phyloP scores from a whole-genome alignment of 257 asterid genomes.

The Scutellaria galericulata region DNA sequence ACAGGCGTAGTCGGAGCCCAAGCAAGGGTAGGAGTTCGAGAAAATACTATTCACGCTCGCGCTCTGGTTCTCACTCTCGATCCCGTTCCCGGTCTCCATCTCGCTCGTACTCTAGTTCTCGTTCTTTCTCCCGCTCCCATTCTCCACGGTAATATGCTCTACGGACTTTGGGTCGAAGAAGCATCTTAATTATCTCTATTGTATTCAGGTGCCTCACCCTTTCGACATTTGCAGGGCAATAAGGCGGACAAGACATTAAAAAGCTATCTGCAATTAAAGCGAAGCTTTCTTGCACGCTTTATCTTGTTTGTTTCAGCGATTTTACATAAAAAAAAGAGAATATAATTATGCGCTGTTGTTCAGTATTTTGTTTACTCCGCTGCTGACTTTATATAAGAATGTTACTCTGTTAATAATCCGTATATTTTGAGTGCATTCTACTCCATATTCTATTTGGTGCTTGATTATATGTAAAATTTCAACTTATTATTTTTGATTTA shows the following conservation, averaged over 20 bases:
- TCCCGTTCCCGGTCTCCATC: constrained; percentile 52
- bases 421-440: too few relatives aligned
- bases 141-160: constrained; percentile 65
- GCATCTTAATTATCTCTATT: neutral
- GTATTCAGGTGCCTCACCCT: constrained; percentile 17
- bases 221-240: constrained; percentile 50
- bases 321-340: neutral
- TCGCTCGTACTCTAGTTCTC: constrained; percentile 55
- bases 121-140: constrained; percentile 58
- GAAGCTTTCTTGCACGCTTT: constrained; percentile 12
- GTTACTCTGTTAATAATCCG: neutral
- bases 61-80: constrained; percentile 33
- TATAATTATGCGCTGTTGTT: neutral
- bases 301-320: constrained; percentile 15
- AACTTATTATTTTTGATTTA: too few relatives aligned
- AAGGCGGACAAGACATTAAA: constrained; percentile 68
- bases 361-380: neutral
- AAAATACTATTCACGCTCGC: constrained; percentile 53
- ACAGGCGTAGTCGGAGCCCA: constrained; percentile 72
- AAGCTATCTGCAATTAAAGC: constrained; percentile 7
- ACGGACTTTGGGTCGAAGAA: neutral
- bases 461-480: too few relatives aligned
- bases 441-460: too few relatives aligned
- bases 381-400: neutral
- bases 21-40: constrained; percentile 68